A percentile compares a stretch with the other conserved stretches of the same genome.
Evolutionary conservation across 148 eudicot species (phyloP).

Genomic region (Spergularia marina): DNA sequence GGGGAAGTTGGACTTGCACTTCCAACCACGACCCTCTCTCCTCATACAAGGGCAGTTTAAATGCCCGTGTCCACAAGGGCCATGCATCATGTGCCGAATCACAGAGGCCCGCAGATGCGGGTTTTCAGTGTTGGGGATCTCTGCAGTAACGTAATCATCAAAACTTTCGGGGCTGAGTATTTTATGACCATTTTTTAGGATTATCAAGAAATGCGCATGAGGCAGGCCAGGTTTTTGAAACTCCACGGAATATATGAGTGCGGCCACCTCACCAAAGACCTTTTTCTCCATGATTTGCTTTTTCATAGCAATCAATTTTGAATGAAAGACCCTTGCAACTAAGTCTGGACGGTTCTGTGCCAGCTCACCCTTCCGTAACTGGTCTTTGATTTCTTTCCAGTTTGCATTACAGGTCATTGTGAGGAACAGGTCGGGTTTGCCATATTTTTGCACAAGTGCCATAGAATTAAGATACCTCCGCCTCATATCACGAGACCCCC

Average conservation of each 20-base stretch:
- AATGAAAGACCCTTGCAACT: background rate
- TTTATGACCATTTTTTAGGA: background rate
- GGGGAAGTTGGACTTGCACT: background rate
- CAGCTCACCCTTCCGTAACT: background rate
- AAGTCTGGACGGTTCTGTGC: background rate
- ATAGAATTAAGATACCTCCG: background rate
- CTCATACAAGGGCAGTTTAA: background rate
- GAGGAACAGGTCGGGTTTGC: background rate
- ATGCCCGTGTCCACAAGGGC: no score
- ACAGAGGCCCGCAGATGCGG: background rate
- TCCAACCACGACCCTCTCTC: background rate
- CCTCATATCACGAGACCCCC: background rate
- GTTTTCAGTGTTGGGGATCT: background rate
- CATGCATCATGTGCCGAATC: background rate
- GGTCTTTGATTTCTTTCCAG: background rate
- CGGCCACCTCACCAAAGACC: background rate
- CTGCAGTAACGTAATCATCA: background rate
- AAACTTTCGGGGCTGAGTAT: background rate
- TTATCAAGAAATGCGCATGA: background rate
- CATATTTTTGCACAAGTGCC: background rate
- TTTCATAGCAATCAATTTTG: background rate
- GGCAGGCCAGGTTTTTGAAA: background rate
- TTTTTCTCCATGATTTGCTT: background rate
- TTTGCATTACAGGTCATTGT: slow-evolving; percentile 1
- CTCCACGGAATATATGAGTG: background rate